Evolutionary conservation across 441 rosid species (phyloP), one percentile per base, ranked within the genome.

Genomic region (Gossypium laxum): DNA sequence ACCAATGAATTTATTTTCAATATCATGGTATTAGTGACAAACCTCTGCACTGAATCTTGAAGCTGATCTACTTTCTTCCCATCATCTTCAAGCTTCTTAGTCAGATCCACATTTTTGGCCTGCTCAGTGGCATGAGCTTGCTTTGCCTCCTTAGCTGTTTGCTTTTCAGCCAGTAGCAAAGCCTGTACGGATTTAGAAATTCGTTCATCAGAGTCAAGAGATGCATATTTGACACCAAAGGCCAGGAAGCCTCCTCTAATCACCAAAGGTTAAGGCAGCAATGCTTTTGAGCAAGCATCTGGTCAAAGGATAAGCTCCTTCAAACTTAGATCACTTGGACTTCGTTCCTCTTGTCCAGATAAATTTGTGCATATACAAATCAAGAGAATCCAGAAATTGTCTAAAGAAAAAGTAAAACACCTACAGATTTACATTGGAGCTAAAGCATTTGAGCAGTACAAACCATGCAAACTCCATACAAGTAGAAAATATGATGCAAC

Each of bases 11-110:
- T 48, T 47, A 41, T 10, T 61, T 30, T 17, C 43, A 6, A 45
- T 52, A 34, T 15, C 19, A 45, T 2, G 48, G 30, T 19, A 72
- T 21, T 11, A 45, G 71, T 51, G 48, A 77, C 86, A 71, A 80
- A 87, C 94, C 94, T 89, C 77, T 85, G 89, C 48, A 82, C 75
- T 64, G 86, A 89, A 64, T 86, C 94, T 81, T 85, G 92, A 75
- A 86, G 86, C 72, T 86, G 85, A 58, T 84, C 85, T 72, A 75
- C 76, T 83, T 84, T 85, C 79, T 69, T 75, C 67, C 79, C 92
- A 56, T 87, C 79, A 72, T 84, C 86, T 71, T 82, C 81, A 68
- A 87, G 84, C 77, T 86, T 86, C 79, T 75, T 82, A 67, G 68
- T 74, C 74, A 89, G 78, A 71, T 81, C 84, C 70, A 73, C 80